Evolutionary conservation across 1,284 basidiomycete species (phyloP).

Genomic region (Irpex sp.): DNA sequence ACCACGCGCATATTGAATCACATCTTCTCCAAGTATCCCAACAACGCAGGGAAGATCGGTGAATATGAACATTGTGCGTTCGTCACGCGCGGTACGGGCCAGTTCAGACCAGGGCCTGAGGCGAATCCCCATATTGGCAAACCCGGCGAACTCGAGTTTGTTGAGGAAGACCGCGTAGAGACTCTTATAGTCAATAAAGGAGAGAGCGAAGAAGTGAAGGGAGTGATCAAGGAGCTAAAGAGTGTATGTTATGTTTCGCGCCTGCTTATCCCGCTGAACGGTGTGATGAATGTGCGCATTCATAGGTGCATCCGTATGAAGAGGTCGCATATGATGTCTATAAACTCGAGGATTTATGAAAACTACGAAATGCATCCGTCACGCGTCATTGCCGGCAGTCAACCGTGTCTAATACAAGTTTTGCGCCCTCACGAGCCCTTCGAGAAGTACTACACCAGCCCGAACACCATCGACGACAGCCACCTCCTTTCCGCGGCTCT

Average conservation of each 20-base stretch:
- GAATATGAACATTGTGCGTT: conserved; percentile 47
- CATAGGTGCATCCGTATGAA: conserved; percentile 54
- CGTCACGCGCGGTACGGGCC: conserved; percentile 46
- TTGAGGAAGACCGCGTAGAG: conserved; percentile 54
- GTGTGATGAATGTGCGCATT: background rate
- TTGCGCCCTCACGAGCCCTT: conserved; percentile 20
- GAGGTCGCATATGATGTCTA: conserved; percentile 57
- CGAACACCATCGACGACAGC: conserved; percentile 40
- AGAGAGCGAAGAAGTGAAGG: conserved; percentile 32
- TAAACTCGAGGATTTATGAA: conserved; percentile 41
- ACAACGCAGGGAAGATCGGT: conserved; percentile 45
- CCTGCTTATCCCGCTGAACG: background rate
- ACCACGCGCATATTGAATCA: conserved; percentile 40
- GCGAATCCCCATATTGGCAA: conserved; percentile 44
- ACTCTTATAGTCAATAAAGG: conserved; percentile 42
- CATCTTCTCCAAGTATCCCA: conserved; percentile 41
- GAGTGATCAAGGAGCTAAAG: conserved; percentile 42
- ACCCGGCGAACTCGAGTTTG: conserved; percentile 39
- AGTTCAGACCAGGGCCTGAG: conserved; percentile 39
- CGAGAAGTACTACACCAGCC: conserved; percentile 22
- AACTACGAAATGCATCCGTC: background rate
- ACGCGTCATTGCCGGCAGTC: background rate
- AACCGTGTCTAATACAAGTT: conserved; percentile 13
- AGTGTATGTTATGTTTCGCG: conserved; percentile 33
- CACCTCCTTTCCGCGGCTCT: conserved; percentile 24